These are phyloP conservation scores for Solioccasus polychromus DNA, from an alignment of 768 basidiomycete genomes.

Conservation along the genomic window DNA sequence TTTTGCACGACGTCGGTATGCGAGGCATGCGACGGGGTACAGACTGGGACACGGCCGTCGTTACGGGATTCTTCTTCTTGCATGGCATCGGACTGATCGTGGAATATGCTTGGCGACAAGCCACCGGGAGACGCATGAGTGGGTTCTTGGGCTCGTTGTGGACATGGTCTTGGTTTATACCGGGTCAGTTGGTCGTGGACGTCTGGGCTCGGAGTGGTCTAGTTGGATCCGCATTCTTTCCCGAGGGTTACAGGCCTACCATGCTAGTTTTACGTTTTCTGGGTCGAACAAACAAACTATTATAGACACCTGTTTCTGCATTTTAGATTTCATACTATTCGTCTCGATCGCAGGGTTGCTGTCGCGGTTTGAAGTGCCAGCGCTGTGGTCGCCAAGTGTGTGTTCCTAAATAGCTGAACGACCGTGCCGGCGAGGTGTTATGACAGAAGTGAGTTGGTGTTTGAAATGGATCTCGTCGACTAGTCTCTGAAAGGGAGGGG, in stretches of 20 bases:
- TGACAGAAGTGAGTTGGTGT: no score
- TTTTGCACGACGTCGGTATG: slow-evolving; percentile 55
- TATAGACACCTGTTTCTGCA: background rate
- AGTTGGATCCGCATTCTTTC: slow-evolving; percentile 12
- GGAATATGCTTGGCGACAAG: slow-evolving; percentile 45
- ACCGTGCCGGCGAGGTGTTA: no score
- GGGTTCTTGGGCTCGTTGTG: slow-evolving; percentile 53
- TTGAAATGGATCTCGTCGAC: no score
- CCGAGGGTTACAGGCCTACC: slow-evolving; percentile 19
- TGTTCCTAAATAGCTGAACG: no score
- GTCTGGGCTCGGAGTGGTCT: slow-evolving; percentile 30
- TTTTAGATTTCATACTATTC: no score
- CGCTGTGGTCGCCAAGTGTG: no score
- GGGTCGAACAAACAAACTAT: background rate
- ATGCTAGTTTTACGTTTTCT: slow-evolving; percentile 12
- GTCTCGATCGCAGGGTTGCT: no score
- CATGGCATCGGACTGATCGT: slow-evolving; percentile 51
- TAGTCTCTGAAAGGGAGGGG: no score
- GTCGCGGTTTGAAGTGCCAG: no score
- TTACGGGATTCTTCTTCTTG: slow-evolving; percentile 55
- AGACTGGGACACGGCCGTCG: slow-evolving; percentile 38
- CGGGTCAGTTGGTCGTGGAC: slow-evolving; percentile 48
- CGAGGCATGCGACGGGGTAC: slow-evolving; percentile 57
- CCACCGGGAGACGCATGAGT: slow-evolving; percentile 44
- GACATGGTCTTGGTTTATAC: slow-evolving; percentile 45